Conservation (phyloP, 805 yeast genomes). For the Sugiyamaella smithiae region DNA sequence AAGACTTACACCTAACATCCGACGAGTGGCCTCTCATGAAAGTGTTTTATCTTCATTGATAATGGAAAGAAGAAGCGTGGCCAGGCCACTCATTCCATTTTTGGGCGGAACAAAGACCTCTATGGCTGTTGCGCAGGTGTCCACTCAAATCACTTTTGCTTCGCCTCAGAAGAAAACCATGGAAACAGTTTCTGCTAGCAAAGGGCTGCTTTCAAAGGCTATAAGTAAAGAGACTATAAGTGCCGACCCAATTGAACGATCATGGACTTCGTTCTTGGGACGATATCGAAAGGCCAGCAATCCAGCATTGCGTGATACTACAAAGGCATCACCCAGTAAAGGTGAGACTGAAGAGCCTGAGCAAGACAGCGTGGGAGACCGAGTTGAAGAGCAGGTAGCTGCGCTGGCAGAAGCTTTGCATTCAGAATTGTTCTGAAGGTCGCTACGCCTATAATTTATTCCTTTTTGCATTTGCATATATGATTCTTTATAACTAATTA, state of each 20-base stretch:
- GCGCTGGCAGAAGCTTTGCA: background rate
- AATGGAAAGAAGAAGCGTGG: background rate
- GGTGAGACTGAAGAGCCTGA: no score
- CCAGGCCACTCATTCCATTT: background rate
- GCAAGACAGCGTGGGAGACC: background rate
- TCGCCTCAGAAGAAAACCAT: background rate
- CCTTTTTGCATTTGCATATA: no score
- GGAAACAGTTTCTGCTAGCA: background rate
- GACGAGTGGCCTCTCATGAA: constrained; percentile 9
- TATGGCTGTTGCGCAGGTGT: background rate
- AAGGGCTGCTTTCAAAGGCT: background rate
- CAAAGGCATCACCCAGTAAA: no score
- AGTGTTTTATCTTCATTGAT: constrained; percentile 5
- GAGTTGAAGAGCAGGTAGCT: background rate
- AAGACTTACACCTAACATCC: background rate
- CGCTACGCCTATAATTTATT: no score
- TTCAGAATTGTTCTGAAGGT: background rate
- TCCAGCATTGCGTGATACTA: no score
- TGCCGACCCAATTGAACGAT: background rate
- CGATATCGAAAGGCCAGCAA: background rate
- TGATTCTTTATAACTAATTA: no score
- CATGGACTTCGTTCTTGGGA: background rate
- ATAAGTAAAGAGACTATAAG: background rate
- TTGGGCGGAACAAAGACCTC: background rate
- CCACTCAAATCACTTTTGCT: constrained; percentile 6